Conservation (phyloP, 164 flowering plant species). For the Nymphaea colorata region DNA sequence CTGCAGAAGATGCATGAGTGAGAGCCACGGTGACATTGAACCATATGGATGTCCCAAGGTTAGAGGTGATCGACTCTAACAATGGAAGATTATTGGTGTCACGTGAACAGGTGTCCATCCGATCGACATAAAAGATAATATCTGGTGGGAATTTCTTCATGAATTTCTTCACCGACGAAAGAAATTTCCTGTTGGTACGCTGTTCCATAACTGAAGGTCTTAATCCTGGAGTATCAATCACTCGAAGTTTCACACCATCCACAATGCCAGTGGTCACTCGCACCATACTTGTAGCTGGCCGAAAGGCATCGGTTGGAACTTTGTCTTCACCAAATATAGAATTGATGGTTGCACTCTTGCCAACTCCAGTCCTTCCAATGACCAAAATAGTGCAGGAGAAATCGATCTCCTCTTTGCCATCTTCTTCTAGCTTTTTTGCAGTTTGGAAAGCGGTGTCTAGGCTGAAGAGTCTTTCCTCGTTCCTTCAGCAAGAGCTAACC, state of each 20-base stretch:
- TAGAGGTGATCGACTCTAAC: conserved; percentile 41
- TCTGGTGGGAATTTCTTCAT: conserved; percentile 73
- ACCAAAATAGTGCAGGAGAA: conserved; percentile 72
- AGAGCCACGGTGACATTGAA: conserved; percentile 66
- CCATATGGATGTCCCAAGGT: conserved; percentile 73
- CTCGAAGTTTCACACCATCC: conserved; percentile 63
- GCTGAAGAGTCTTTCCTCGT: conserved; percentile 26
- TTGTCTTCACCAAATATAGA: conserved; percentile 79
- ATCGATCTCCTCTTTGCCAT: conserved; percentile 41
- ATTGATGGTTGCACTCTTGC: conserved; percentile 94
- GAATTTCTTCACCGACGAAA: conserved; percentile 52
- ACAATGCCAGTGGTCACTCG: conserved; percentile 53
- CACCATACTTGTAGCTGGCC: conserved; percentile 49
- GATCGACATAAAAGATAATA: conserved; percentile 78
- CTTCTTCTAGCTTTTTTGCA: conserved; percentile 58
- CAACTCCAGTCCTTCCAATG: conserved; percentile 86
- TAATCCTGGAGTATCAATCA: conserved; percentile 86
- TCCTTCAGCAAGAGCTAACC: conserved; percentile 54
- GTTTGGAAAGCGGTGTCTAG: conserved; percentile 59
- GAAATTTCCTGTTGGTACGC: conserved; percentile 38
- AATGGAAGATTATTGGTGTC: conserved; percentile 84
- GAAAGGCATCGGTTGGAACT: conserved; percentile 51
- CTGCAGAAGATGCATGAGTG: conserved; percentile 89
- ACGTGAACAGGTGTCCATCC: conserved; percentile 65
- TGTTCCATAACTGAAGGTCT: conserved; percentile 68